Percentiles rank a stretch among this genome's conserved stretches.
phyloP scores from a whole-genome alignment of 495 filamentous ascomycete species.

The Neurospora africana region DNA sequence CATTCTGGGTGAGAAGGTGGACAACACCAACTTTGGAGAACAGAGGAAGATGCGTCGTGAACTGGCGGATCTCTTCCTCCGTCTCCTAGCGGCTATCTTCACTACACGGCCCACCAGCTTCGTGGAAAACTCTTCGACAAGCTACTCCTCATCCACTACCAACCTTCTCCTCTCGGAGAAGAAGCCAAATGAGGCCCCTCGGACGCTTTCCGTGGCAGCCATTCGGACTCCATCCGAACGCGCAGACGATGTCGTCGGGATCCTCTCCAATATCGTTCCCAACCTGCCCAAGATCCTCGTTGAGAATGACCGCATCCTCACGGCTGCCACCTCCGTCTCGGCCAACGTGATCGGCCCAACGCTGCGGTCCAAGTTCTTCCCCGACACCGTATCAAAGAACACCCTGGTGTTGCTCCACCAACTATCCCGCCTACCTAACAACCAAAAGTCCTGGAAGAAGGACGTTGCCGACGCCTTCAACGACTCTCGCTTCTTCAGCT shows the following conservation, averaged over 20 bases:
- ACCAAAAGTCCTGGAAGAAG: slow-evolving; percentile 86
- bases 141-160: slow-evolving; percentile 16
- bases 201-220: slow-evolving; percentile 10
- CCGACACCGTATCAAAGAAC: slow-evolving; percentile 66
- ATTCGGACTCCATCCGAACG: slow-evolving; percentile 24
- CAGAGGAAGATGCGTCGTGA: slow-evolving; percentile 90
- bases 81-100: slow-evolving; percentile 81
- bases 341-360: slow-evolving; percentile 72
- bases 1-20: slow-evolving; percentile 82
- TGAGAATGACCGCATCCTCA: slow-evolving; percentile 72
- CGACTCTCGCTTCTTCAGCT: slow-evolving; percentile 71
- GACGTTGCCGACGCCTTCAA: slow-evolving; percentile 88
- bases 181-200: slow-evolving; percentile 4
- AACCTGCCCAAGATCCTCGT: slow-evolving; percentile 76
- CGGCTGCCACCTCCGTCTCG: slow-evolving; percentile 68
- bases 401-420: slow-evolving; percentile 66
- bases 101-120: slow-evolving; percentile 70
- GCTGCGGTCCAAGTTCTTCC: slow-evolving; percentile 77
- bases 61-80: slow-evolving; percentile 76
- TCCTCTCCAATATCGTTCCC: slow-evolving; percentile 68
- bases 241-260: slow-evolving; percentile 70
- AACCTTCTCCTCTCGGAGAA: slow-evolving; percentile 16
- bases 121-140: slow-evolving; percentile 22
- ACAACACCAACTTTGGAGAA: slow-evolving; percentile 96
- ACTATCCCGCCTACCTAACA: slow-evolving; percentile 62